These are phyloP conservation scores for Wallacemonas sp. DNA, from an alignment of 208 protist genomes.

Conservation along the genomic window DNA sequence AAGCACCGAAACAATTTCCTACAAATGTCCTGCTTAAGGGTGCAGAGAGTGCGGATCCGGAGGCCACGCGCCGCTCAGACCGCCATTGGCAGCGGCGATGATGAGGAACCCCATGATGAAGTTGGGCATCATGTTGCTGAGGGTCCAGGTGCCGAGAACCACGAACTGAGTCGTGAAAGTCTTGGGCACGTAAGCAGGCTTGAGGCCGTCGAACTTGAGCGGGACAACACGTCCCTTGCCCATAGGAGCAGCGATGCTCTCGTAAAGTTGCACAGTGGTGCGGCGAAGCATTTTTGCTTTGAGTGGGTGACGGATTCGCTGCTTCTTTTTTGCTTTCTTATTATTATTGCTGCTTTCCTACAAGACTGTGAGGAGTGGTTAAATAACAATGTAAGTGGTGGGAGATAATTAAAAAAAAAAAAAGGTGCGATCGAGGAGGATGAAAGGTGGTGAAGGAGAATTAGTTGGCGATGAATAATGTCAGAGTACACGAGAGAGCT, in stretches of 20 bases:
- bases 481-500: too few relatives aligned
- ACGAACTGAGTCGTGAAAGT: constrained; percentile 82
- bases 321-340: constrained; percentile 4
- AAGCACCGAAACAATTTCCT: constrained; percentile 16
- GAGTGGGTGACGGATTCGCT: too few relatives aligned
- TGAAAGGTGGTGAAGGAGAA: too few relatives aligned
- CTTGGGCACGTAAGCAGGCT: constrained; percentile 78
- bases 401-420: too few relatives aligned
- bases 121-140: constrained; percentile 80
- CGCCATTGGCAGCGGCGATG: constrained; percentile 79
- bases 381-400: too few relatives aligned
- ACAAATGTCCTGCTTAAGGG: constrained; percentile 34
- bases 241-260: constrained; percentile 57
- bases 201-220: constrained; percentile 77
- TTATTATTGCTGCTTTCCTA: constrained; percentile 16
- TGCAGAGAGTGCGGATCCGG: constrained; percentile 85
- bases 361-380: too few relatives aligned
- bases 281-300: constrained; percentile 69
- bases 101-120: constrained; percentile 73
- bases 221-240: constrained; percentile 83
- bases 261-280: constrained; percentile 48
- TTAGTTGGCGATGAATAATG: too few relatives aligned
- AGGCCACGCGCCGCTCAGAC: constrained; percentile 76
- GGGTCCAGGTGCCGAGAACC: constrained; percentile 75
- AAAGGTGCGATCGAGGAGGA: too few relatives aligned